Conservation (phyloP, 2,329 filamentous ascomycete species). For the Cytospora schulzeri region DNA sequence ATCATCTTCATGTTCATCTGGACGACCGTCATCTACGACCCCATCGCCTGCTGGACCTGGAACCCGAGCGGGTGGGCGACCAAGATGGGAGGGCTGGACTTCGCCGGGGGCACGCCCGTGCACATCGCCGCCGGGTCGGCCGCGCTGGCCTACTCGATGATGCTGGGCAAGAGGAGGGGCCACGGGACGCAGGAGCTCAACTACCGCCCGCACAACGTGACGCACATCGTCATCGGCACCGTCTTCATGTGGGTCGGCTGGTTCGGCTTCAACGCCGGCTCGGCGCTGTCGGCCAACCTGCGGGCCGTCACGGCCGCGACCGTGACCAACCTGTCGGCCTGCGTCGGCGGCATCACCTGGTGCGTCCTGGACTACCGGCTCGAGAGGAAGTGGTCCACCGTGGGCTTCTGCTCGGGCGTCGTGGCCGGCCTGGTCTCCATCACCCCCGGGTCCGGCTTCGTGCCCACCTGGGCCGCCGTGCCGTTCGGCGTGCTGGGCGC, state of each 20-base stretch:
- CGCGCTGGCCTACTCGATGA: slow-evolving; percentile 86
- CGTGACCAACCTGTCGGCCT: slow-evolving; percentile 83
- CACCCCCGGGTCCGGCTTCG: slow-evolving; percentile 80
- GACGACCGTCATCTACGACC: slow-evolving; percentile 87
- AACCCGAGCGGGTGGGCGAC: slow-evolving; percentile 80
- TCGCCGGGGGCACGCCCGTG: slow-evolving; percentile 87
- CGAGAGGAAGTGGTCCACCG: slow-evolving; percentile 89
- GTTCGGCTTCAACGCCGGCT: slow-evolving; percentile 94
- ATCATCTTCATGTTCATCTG: slow-evolving; percentile 93
- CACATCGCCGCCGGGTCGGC: slow-evolving; percentile 84
- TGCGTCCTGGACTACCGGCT: slow-evolving; percentile 86
- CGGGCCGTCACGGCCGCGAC: slow-evolving; percentile 85
- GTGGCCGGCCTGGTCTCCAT: slow-evolving; percentile 86
- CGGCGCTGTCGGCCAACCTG: slow-evolving; percentile 77
- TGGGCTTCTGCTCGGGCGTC: slow-evolving; percentile 90
- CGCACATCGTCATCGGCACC: slow-evolving; percentile 87
- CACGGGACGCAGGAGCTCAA: slow-evolving; percentile 88
- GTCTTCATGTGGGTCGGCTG: slow-evolving; percentile 95
- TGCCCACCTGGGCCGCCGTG: slow-evolving; percentile 82
- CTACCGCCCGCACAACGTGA: slow-evolving; percentile 91
- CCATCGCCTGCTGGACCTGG: slow-evolving; percentile 95
- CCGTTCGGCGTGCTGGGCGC: slow-evolving; percentile 78
- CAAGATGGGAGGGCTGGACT: slow-evolving; percentile 80
- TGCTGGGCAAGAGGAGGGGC: slow-evolving; percentile 82
- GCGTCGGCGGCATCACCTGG: slow-evolving; percentile 85